Conservation (phyloP, 164 flowering plant species). For the Berberis vulgaris region DNA sequence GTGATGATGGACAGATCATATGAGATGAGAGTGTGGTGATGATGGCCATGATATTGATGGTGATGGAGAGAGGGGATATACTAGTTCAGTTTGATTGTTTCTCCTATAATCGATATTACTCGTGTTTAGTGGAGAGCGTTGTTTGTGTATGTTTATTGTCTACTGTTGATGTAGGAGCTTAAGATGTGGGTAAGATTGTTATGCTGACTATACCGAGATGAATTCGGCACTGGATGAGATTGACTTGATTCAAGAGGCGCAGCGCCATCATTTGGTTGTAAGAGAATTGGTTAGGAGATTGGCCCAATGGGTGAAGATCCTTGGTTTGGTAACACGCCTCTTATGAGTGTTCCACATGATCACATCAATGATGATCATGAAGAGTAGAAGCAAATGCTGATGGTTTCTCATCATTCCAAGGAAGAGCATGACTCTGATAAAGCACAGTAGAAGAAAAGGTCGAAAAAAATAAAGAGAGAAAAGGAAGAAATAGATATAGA, state of each 20-base stretch:
- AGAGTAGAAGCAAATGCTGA: slow-evolving; percentile 58
- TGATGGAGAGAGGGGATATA: no score
- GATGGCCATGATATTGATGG: no score
- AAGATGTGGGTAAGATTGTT: no score
- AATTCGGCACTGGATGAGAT: slow-evolving; percentile 87
- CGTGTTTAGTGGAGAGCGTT: not conserved
- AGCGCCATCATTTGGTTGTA: slow-evolving; percentile 82
- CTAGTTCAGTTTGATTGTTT: no score
- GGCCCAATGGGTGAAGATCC: slow-evolving; percentile 90
- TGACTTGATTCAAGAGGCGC: slow-evolving; percentile 81
- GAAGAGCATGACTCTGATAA: slow-evolving; percentile 71
- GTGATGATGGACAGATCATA: no score
- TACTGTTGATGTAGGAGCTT: no score
- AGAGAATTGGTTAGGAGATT: slow-evolving; percentile 90
- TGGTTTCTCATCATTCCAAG: slow-evolving; percentile 44
- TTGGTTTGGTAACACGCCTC: slow-evolving; percentile 50
- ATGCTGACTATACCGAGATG: slow-evolving; percentile 29
- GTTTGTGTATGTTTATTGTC: slow-evolving; percentile 50
- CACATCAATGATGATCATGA: slow-evolving; percentile 60
- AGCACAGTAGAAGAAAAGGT: slow-evolving; percentile 62
- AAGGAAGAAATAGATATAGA: slow-evolving; percentile 34
- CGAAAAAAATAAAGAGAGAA: slow-evolving; percentile 98
- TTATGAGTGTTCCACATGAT: slow-evolving; percentile 59
- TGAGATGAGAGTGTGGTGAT: no score
- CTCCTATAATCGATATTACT: no score